Percentiles rank a stretch among this genome's conserved stretches.
phyloP scores from a whole-genome alignment of 2,329 filamentous ascomycete species.

The Hypoxylon sp. region DNA sequence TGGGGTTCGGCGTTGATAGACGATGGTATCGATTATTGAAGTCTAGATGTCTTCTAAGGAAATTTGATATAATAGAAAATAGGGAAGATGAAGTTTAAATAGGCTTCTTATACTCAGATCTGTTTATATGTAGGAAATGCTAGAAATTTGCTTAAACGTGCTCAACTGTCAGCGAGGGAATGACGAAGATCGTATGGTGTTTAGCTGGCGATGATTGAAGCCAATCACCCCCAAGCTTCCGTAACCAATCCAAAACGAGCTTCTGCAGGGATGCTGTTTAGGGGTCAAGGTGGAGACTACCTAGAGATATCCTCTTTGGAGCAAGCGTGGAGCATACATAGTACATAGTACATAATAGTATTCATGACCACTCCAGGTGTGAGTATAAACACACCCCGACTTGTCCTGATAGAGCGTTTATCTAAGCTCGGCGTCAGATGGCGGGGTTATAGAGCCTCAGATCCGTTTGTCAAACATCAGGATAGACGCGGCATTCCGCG shows the following conservation, averaged over 20 bases:
- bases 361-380: slow-evolving; percentile 4
- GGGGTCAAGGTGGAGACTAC: neutral
- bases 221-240: slow-evolving; percentile 13
- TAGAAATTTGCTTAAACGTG: slow-evolving; percentile 54
- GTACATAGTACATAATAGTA: no score
- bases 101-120: slow-evolving; percentile 2
- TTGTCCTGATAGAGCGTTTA: slow-evolving; percentile 6
- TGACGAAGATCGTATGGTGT: slow-evolving; percentile 28
- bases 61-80: neutral
- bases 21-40: neutral
- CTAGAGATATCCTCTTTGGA: slow-evolving; percentile 19
- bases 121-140: slow-evolving; percentile 1
- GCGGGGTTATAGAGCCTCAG: slow-evolving; percentile 16
- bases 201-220: slow-evolving; percentile 9
- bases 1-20: slow-evolving; percentile 1
- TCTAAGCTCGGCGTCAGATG: slow-evolving; percentile 2
- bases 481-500: slow-evolving; percentile 26
- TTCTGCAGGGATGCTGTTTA: neutral
- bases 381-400: slow-evolving; percentile 1
- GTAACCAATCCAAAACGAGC: slow-evolving; percentile 16
- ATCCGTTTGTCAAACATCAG: slow-evolving; percentile 22
- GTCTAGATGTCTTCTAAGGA: neutral
- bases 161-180: slow-evolving; percentile 43
- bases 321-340: neutral
- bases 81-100: neutral